A percentile compares a stretch with the other conserved stretches of the same genome.
These are phyloP conservation scores for Lipomyces yarrowii DNA, from an alignment of 1,139 yeast genomes.

Conservation along the genomic window DNA sequence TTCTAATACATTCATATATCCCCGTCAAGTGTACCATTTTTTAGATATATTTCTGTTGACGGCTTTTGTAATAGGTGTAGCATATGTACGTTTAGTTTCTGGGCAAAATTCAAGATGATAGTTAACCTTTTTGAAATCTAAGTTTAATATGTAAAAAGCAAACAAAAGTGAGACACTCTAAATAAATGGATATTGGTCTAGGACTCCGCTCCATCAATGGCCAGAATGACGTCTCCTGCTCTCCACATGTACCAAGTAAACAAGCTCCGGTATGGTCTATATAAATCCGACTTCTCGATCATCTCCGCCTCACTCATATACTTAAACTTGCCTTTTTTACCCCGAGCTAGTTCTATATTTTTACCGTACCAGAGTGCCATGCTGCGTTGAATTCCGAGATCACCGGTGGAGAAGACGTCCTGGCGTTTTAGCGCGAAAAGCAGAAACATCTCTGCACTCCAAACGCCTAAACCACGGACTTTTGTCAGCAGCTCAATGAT, in stretches of 20 bases:
- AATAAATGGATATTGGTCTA: too few species aligned
- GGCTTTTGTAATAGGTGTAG: background rate
- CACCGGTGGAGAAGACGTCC: conserved; percentile 77
- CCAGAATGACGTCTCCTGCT: conserved; percentile 28
- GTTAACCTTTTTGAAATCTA: too few species aligned
- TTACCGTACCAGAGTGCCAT: conserved; percentile 53
- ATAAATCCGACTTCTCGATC: conserved; percentile 57
- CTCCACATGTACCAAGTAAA: conserved; percentile 75
- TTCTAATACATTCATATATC: background rate
- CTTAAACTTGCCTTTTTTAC: conserved; percentile 43
- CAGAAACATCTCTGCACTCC: conserved; percentile 91
- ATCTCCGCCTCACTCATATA: conserved; percentile 41
- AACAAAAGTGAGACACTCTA: too few species aligned
- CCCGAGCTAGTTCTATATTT: conserved; percentile 45
- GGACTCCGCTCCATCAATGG: conserved; percentile 9
- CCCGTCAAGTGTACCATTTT: background rate
- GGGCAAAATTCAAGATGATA: too few species aligned
- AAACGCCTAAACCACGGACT: conserved; percentile 81
- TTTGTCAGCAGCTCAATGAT: conserved; percentile 58
- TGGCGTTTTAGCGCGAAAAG: conserved; percentile 65
- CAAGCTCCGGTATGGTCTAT: conserved; percentile 67
- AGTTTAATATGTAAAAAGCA: too few species aligned
- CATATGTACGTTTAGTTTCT: conserved; percentile 11
- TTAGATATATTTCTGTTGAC: background rate
- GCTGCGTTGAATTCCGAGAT: conserved; percentile 85